phyloP scores from a whole-genome alignment of 306 rosid species.

The Vigna nakashimae region DNA sequence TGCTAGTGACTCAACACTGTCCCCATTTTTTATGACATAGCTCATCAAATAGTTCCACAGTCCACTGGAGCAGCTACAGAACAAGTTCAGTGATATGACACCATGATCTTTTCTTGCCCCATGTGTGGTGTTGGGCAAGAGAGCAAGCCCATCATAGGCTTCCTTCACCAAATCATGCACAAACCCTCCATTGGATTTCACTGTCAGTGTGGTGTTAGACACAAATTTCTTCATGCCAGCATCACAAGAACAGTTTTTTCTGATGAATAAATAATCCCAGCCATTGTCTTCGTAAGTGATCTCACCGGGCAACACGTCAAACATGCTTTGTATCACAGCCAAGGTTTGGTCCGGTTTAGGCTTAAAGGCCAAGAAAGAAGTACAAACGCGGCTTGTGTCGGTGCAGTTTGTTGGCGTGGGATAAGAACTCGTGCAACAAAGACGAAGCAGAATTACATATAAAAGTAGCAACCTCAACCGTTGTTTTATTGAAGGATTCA shows the following conservation, averaged over 20 bases:
- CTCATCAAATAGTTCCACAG: constrained; percentile 94
- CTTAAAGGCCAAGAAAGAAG: constrained; percentile 86
- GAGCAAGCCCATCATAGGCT: constrained; percentile 80
- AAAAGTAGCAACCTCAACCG: constrained; percentile 43
- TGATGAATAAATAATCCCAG: constrained; percentile 66
- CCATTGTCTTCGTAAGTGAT: constrained; percentile 78
- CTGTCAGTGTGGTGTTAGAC: constrained; percentile 80
- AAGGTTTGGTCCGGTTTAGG: constrained; percentile 67
- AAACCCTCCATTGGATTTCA: constrained; percentile 69
- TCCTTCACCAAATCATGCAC: constrained; percentile 69
- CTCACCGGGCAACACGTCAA: constrained; percentile 81
- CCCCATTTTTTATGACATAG: constrained; percentile 91
- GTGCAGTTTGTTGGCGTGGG: constrained; percentile 75
- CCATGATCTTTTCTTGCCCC: constrained; percentile 63
- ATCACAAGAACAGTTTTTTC: constrained; percentile 89
- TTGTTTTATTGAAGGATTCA: constrained; percentile 52
- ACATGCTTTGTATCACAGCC: constrained; percentile 77
- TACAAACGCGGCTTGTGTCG: constrained; percentile 77
- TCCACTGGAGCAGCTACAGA: constrained; percentile 92
- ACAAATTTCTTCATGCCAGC: constrained; percentile 61
- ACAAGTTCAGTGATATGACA: constrained; percentile 76
- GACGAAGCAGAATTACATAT: constrained; percentile 35
- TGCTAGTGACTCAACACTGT: constrained; percentile 76
- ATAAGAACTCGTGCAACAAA: constrained; percentile 45
- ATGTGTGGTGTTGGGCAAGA: constrained; percentile 67